phyloP scores from a whole-genome alignment of 345 rosid species.

The Pelargonium nanum region DNA sequence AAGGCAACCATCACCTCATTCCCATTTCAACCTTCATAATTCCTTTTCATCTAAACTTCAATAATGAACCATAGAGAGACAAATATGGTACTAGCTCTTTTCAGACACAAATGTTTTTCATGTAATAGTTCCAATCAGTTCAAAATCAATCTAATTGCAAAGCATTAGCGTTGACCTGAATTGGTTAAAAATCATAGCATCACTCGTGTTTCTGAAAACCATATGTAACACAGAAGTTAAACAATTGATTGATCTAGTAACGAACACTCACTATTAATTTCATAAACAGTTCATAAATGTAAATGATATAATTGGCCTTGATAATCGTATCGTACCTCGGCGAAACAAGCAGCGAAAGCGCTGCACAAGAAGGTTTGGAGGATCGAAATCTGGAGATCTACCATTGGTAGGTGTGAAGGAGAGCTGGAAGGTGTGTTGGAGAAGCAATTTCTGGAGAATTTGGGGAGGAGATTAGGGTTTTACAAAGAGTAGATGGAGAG shows the following conservation, averaged over 20 bases:
- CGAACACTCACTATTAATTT: neutral
- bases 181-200: neutral
- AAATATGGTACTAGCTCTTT: neutral
- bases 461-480: neutral
- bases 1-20: neutral
- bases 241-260: neutral
- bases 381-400: neutral
- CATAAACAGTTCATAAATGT: neutral
- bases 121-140: neutral
- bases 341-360: slow-evolving; percentile 98
- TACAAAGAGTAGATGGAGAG: neutral
- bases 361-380: slow-evolving; percentile 24
- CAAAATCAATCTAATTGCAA: neutral
- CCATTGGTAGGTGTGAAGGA: neutral
- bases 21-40: too few relatives aligned
- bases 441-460: neutral
- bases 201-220: neutral
- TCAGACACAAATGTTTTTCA: neutral
- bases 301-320: neutral
- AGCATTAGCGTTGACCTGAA: neutral
- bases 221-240: neutral
- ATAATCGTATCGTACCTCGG: slow-evolving; percentile 47
- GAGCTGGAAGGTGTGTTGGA: neutral
- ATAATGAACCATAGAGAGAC: too few relatives aligned
- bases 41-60: too few relatives aligned